Base-by-base conservation (phyloP, 352 stramenopile species). In the Globisporangium carolinianum region DNA sequence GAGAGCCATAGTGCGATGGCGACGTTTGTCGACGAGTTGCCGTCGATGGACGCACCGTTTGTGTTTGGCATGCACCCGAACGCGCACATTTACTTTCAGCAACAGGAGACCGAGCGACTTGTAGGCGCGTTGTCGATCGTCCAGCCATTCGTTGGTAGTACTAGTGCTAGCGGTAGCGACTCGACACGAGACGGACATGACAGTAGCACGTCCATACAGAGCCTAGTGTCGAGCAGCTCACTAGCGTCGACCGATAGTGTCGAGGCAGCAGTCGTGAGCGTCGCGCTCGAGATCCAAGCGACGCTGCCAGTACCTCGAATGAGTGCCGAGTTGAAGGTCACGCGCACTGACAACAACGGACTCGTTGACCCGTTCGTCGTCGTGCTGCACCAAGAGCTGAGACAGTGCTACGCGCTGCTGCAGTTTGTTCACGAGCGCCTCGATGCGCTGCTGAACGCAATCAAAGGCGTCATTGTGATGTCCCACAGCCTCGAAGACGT, bases 21-120 rank as follows among this genome's bases (percentile, higher is more conserved):
- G 1, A 55, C 47, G 1, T 83, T 88, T 52, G 65, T 91, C 7
- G 72, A 92, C 14, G 45, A 8, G 0, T 37, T 92, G 15, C 65
- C 79, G 1, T 37, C 68, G 6, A 63, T 86, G 55, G 77, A 89
- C 17, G 71, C 65, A 1, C 80, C 83, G 17, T 76, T 85, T n/a
- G 67, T 90, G 15, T 91, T 94, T 68, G 83, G 83, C 0, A 88
- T 94, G 74, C 83, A 94, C 57, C 72, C 79, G 36, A 94, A 94
- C 14, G 84, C 83, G 1, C 83, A 91, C 39, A 67, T 90, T 36
- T 79, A 82, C 37, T 86, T 79, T 53, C 71, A 88, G 36, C 72
- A 73, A 41, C 72, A 89, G 17, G 70, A 89, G 58, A 73, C 65
- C 0, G 59, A 86, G 55, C 67, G 63, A 0, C 59, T 90, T 10